Percentiles rank a stretch among this genome's conserved stretches.
Evolutionary conservation across 1,139 yeast species (phyloP).

Genomic region (Saccharomyces hybrid): DNA sequence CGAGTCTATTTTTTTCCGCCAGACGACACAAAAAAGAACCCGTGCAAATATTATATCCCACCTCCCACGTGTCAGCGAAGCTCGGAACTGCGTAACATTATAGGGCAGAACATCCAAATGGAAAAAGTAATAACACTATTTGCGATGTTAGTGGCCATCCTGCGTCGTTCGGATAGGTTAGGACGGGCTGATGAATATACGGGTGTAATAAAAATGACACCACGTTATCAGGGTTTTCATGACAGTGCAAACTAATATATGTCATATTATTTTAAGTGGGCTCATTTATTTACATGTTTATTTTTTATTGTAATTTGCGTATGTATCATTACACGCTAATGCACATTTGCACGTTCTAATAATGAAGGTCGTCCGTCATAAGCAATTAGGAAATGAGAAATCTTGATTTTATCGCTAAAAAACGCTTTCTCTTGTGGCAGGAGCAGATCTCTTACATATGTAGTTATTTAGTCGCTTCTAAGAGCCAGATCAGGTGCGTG

Average conservation of each 20-base stretch:
- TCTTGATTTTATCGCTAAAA: neutral
- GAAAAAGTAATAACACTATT: neutral
- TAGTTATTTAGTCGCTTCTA: too few species aligned
- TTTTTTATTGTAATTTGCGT: neutral
- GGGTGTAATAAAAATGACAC: neutral
- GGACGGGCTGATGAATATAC: neutral
- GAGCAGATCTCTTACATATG: neutral
- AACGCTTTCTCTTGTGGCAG: neutral
- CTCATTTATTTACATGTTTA: neutral
- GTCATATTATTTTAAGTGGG: neutral
- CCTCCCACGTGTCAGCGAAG: neutral
- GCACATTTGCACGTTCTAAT: neutral
- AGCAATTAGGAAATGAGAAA: neutral
- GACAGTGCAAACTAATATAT: neutral
- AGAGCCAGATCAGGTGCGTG: too few species aligned
- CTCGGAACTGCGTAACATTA: neutral
- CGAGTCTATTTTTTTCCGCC: neutral
- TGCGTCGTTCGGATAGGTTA: neutral
- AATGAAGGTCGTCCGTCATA: neutral
- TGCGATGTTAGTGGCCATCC: neutral
- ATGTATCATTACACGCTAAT: neutral
- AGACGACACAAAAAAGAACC: neutral
- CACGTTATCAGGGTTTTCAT: neutral
- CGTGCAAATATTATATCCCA: neutral
- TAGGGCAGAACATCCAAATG: neutral